Evolutionary conservation across 495 filamentous ascomycete genomes (phyloP), one percentile per base, ranked within the genome.

Genomic region (Jackrogersella multiformis): DNA sequence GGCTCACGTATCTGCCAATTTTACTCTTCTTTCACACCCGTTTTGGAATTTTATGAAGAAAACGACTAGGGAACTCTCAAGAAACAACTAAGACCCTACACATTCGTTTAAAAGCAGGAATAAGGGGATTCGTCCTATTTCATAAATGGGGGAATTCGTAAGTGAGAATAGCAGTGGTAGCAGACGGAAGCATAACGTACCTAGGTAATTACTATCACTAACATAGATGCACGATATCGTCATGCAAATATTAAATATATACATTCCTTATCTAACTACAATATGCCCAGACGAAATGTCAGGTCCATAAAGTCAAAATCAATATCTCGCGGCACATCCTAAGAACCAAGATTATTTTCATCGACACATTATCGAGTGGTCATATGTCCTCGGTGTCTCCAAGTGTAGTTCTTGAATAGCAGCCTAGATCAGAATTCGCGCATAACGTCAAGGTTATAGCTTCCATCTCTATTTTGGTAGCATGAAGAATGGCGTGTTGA

Each of bases 201-300:
- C n/a, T n/a, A n/a, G n/a, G n/a, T n/a, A n/a, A n/a, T n/a, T n/a
- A 34, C 57, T n/a, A 15, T 52, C 46, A 41, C 44, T 44, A 51
- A 7, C 32, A 51, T 39, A 51, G 24, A 23, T 32, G 53, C 10
- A 30, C 23, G 16, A 52, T 34, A 53, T 42, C 5, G 26, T 53
- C 12, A 13, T 18, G 35, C 26, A 53, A 61, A 53, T 61, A 61
- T 42, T 30, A 61, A 34, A 46, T 61, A 61, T 23, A 61, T 61
- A 7, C 46, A 44, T 18, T 61, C 57, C 0, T 23, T 53, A 53
- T n/a, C 9, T 16, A 2, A 30, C 3, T 6, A 24, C 3, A 13
- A 15, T 6, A 16, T 28, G 6, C 23, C 28, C 4, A n/a, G n/a
- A n/a, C n/a, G n/a, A n/a, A n/a, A n/a, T n/a, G n/a, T n/a, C n/a